Evolutionary conservation across 2,329 filamentous ascomycete genomes (phyloP), one percentile per base, ranked within the genome.

Genomic region (Xylariaceae sp.): DNA sequence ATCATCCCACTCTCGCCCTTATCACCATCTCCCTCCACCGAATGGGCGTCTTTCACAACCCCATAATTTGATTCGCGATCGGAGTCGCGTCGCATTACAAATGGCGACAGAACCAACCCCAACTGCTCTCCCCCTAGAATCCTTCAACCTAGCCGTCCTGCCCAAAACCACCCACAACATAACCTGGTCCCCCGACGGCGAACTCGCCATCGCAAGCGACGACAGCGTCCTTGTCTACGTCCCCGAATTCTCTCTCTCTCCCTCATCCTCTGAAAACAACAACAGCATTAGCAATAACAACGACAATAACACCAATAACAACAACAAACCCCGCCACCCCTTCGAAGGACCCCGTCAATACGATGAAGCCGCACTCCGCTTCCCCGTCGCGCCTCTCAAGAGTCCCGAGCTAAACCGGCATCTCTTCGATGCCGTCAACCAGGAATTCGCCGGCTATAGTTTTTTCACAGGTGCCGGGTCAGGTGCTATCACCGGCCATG

Each of bases 111-210:
- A 7, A 37, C 5, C 35, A 7, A 37, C 8, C 12, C 35, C 12
- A 3, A 37, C 12, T 71, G 72, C 73, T 44, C 73, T 76, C 5
- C 76, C 77, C 1, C 71, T 83, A 6, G 75, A 76, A 60, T 70
- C 74, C 2, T 68, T 80, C 27, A 65, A 68, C 46, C 67, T 80
- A 26, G 68, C 69, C 39, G 72, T 74, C 8, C 68, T 76, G 3
- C 74, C 76, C 19, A 67, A 77, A 56, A 73, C 74, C 31, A 71
- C 71, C 43, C 72, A 74, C 50, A 72, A 73, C 44, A 64, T 77
- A 29, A 61, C 76, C 37, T 83, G 80, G 77, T 84, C 80, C 27
- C 76, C 76, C 57, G 80, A 84, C 51, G 78, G 76, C 29, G 80
- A 83, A 62, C 71, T 84, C 4, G 80, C 80, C 35, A 72, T 83